Base-by-base conservation (phyloP, 202 grass and related monocot genomes). In the Schoenoplectus tabernaemontani region DNA sequence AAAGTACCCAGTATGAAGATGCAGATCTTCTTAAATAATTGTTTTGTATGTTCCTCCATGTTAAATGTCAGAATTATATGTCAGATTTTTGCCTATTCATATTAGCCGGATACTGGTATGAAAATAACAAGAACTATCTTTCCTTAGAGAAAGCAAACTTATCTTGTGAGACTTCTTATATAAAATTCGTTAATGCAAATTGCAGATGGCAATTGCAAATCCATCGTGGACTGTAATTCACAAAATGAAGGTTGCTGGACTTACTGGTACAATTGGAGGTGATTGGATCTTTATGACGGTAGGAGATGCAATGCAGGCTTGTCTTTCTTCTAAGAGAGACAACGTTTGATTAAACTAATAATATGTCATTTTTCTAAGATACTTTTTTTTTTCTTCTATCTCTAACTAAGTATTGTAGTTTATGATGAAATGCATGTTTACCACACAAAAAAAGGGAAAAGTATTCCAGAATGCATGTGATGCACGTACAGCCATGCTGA, bases 251-350 rank as follows among this genome's bases (percentile, higher is more conserved):
- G 19, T 87, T 84, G 81, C 86, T 0, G 46, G 42, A 17, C 53
- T 98, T 28, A 78, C 91, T 24, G 91, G 77, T 57, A 63, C 59
- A 44, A 57, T 92, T 66, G 96, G 91, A 82, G 83, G 59, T 20
- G 81, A 90, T 1, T 95, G 91, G 96, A 84, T 95, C 17, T 98
- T 98, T 81, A 75, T 98, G 64, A 98, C 91, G 20, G 88, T 95
- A 32, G 83, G 83, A 28, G 96, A 95, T 86, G 96, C 91, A 9
- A 92, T 91, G 1, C 85, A 92, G 41, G 90, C 91, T 8, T 92
- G 90, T 32, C 34, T 87, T 44, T 61, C 46, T 74, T 79, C 71
- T 7, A 82, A 85, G 23, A 93, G 82, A 82, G 86, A 85, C 65
- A 80, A 9, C 15, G 81, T 71, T 76, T 84, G 56, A 54, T 76